Percentiles rank a stretch among this genome's conserved stretches.
Evolutionary conservation across 2,329 filamentous ascomycete species (phyloP).

Genomic region (Amphichorda felina): DNA sequence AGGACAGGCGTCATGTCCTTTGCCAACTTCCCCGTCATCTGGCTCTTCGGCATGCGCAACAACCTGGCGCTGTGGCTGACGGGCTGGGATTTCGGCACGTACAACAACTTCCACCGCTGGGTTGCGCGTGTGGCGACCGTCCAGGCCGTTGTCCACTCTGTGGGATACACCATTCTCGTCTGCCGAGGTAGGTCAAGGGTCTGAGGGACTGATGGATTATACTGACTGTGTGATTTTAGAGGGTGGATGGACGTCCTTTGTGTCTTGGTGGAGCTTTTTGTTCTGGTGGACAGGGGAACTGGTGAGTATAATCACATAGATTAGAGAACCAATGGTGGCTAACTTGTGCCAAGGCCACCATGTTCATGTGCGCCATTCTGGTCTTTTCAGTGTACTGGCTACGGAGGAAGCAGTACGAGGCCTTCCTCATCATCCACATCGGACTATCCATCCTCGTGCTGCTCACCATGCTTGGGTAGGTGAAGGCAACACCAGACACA

Average conservation of each 20-base stretch:
- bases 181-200: slow-evolving; percentile 14
- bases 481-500: neutral
- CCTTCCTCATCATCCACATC: slow-evolving; percentile 38
- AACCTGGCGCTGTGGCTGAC: slow-evolving; percentile 55
- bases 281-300: slow-evolving; percentile 40
- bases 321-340: neutral
- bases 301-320: slow-evolving; percentile 14
- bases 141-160: slow-evolving; percentile 50
- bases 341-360: slow-evolving; percentile 19
- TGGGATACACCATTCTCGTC: slow-evolving; percentile 42
- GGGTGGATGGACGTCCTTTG: slow-evolving; percentile 23
- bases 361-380: slow-evolving; percentile 31
- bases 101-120: slow-evolving; percentile 57
- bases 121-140: slow-evolving; percentile 49
- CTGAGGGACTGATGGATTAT: neutral
- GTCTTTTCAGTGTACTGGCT: slow-evolving; percentile 38
- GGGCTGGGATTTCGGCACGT: slow-evolving; percentile 56
- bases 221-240: slow-evolving; percentile 15
- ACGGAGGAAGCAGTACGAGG: slow-evolving; percentile 38
- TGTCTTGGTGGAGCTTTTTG: slow-evolving; percentile 24
- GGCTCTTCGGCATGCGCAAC: slow-evolving; percentile 57
- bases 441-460: slow-evolving; percentile 36
- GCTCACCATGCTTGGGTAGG: slow-evolving; percentile 38
- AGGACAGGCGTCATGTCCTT: slow-evolving; percentile 53
- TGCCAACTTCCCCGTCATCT: slow-evolving; percentile 51